These are phyloP conservation scores for Hsuehochloa calcarea DNA, from an alignment of 176 grass and related monocot genomes.

Conservation along the genomic window DNA sequence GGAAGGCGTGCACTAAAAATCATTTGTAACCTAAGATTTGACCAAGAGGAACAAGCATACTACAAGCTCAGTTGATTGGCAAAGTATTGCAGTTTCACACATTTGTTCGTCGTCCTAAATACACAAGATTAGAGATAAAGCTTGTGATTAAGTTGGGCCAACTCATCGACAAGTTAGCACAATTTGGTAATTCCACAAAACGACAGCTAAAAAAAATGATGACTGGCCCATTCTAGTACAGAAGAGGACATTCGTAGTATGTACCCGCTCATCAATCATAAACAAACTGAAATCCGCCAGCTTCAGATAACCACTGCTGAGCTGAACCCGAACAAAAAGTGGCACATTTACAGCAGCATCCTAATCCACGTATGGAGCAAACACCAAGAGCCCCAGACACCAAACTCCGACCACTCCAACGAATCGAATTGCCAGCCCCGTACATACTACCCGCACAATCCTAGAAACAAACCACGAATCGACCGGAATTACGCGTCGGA, in stretches of 20 bases:
- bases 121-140: neutral
- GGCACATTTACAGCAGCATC: neutral
- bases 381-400: neutral
- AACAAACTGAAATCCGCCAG: neutral
- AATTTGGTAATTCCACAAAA: neutral
- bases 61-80: neutral
- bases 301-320: neutral
- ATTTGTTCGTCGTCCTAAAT: neutral
- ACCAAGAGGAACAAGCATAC: neutral
- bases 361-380: neutral
- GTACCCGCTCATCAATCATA: neutral
- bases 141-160: neutral
- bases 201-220: neutral
- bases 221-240: neutral
- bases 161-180: neutral
- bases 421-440: conserved; percentile 8
- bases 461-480: conserved; percentile 2
- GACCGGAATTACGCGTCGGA: neutral
- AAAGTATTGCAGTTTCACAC: neutral
- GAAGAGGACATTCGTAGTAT: neutral
- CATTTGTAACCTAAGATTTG: neutral
- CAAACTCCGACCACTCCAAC: neutral
- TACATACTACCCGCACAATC: neutral
- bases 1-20: neutral
- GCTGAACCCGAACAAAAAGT: neutral